These are phyloP conservation scores for Tulasnella sp. DNA, from an alignment of 768 basidiomycete genomes.

Conservation along the genomic window DNA sequence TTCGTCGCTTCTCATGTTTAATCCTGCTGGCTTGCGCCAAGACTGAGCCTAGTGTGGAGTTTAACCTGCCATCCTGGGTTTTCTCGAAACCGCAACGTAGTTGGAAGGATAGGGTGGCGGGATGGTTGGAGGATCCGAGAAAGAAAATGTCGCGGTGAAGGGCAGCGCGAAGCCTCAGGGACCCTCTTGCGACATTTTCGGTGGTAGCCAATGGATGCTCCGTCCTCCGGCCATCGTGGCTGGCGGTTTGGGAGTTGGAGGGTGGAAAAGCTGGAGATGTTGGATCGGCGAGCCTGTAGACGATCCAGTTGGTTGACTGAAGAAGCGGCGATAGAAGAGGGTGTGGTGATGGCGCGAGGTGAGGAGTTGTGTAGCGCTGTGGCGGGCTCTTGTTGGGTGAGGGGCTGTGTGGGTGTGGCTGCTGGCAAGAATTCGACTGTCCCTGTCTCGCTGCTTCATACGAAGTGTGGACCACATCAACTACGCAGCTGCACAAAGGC, in stretches of 20 bases:
- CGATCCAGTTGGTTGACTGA: slow-evolving; percentile 13
- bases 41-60: too few relatives aligned
- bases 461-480: too few relatives aligned
- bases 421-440: too few relatives aligned
- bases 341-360: neutral
- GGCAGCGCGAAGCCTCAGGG: neutral
- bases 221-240: neutral
- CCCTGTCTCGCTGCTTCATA: too few relatives aligned
- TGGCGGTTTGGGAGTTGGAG: neutral
- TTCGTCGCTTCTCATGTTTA: too few relatives aligned
- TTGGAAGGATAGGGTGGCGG: neutral
- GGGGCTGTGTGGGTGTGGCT: neutral
- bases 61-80: neutral
- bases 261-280: neutral
- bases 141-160: neutral
- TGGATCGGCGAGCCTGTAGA: neutral
- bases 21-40: too few relatives aligned
- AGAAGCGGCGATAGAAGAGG: slow-evolving; percentile 8
- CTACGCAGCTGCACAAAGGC: too few relatives aligned
- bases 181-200: neutral
- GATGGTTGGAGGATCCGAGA: neutral
- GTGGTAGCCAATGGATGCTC: neutral
- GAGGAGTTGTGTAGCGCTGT: too few relatives aligned
- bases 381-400: too few relatives aligned
- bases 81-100: neutral